Evolutionary conservation across 202 grass and related monocot species (phyloP), one percentile per base, ranked within the genome.

Genomic region (Schoenoplectus triqueter): DNA sequence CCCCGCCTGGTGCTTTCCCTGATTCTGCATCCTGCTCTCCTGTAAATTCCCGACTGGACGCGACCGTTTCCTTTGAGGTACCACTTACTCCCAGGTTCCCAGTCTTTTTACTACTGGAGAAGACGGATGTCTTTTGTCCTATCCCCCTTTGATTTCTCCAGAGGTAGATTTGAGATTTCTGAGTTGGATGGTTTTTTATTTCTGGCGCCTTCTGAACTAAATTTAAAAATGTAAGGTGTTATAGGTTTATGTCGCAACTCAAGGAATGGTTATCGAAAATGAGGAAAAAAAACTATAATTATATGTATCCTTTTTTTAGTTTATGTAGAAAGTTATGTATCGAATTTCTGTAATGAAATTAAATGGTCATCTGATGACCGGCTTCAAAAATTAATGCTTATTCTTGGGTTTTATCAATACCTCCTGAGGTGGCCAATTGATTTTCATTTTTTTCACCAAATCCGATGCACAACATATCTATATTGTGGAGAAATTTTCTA

Each of bases 11-110:
- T 61, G 41, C 79, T 69, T 69, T 68, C 20, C 44, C n/a, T 41
- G 81, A 83, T 83, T 83, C 81, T 17, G 19, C 14, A 10, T 83
- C 65, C 49, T 44, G 1, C 65, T 57, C 81, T 59, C 47, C 48
- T 1, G 14, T 45, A 0, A 1, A 2, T 20, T 1, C 20, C 3
- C 0, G 11, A 71, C 64, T 56, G 81, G 81, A 83, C n/a, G 47
- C 6, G 2, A 10, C 14, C 6, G 14, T 41, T 57, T 78, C 1
- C 52, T n/a, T n/a, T 31, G 31, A 49, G 47, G 47, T 49, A 49
- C 47, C 31, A 49, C 47, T 49, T 4, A 4, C 2, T 49, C 6
- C 31, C 31, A 31, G 31, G 6, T 7, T 49, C 6, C 7, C 57
- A 51, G 40, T 22, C 61, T 4, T 18, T 14, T 9, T 14, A 1